A percentile compares a stretch with the other conserved stretches of the same genome.
Conservation (phyloP, 441 rosid genomes). For the Brassica hybrid region DNA sequence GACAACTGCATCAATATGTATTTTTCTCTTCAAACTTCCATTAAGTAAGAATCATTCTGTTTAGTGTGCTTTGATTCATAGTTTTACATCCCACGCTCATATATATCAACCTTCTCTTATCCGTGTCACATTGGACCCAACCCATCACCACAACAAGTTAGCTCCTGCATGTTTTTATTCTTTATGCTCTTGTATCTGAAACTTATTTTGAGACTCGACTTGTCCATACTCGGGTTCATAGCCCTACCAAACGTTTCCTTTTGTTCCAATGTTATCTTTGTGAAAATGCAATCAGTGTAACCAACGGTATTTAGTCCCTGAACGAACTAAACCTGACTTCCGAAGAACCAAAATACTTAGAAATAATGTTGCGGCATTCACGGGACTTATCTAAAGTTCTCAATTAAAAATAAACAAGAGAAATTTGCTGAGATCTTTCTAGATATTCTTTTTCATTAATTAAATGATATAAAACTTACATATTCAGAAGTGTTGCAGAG, state of each 20-base stretch:
- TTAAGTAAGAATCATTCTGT: not conserved
- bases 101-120: constrained; percentile 6
- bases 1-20: not conserved
- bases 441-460: not conserved
- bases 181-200: not conserved
- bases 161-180: not conserved
- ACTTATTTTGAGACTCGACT: not conserved
- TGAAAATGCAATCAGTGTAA: constrained; percentile 9
- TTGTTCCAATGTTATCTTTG: not conserved
- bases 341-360: not conserved
- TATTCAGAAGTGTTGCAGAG: constrained; percentile 7
- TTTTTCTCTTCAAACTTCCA: not conserved
- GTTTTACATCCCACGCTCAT: constrained; percentile 6
- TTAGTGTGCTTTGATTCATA: not conserved
- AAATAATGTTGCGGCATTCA: not conserved
- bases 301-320: not conserved
- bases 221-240: not conserved
- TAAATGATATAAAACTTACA: not conserved
- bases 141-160: not conserved
- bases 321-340: not conserved
- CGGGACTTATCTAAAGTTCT: not conserved
- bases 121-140: not conserved
- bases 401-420: not conserved
- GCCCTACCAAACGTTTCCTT: not conserved
- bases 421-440: not conserved